These are phyloP conservation scores for Oryza meyeriana DNA, from an alignment of 176 grass and related monocot genomes.

Conservation along the genomic window DNA sequence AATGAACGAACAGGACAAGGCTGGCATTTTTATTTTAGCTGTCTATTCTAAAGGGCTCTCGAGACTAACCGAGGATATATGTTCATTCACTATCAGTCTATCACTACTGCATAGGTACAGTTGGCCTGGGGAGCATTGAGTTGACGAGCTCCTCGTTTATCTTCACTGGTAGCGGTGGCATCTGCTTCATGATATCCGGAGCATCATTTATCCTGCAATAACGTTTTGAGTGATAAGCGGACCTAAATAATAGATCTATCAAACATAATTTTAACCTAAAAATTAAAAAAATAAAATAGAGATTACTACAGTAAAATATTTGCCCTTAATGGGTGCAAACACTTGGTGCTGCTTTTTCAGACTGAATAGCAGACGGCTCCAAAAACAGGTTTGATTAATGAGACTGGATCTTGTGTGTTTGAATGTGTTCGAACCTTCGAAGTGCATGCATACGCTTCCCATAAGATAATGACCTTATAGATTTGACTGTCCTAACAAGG, in stretches of 20 bases:
- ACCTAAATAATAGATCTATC: background rate
- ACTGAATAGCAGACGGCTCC: background rate
- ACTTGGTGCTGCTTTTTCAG: background rate
- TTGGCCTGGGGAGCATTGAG: slow-evolving; percentile 76
- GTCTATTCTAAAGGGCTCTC: slow-evolving; percentile 45
- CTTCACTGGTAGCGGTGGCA: slow-evolving; percentile 90
- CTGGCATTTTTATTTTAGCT: slow-evolving; percentile 48
- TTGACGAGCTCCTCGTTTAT: slow-evolving; percentile 93
- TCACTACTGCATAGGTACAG: slow-evolving; percentile 70
- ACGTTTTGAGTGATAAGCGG: slow-evolving; percentile 12
- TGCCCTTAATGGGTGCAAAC: background rate
- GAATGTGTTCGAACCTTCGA: background rate
- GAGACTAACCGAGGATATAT: slow-evolving; percentile 32
- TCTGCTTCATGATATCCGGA: slow-evolving; percentile 99
- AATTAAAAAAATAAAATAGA: background rate
- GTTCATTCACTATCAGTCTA: slow-evolving; percentile 35
- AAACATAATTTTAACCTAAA: background rate
- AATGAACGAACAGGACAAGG: slow-evolving; percentile 41
- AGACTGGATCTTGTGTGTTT: background rate
- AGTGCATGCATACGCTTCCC: background rate
- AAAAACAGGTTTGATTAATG: background rate
- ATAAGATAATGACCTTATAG: background rate
- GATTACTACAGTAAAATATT: background rate
- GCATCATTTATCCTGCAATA: slow-evolving; percentile 82
- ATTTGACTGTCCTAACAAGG: background rate